Base-by-base conservation (phyloP, 371 early-diverging fungal species). In the Entomophthora muscae region DNA sequence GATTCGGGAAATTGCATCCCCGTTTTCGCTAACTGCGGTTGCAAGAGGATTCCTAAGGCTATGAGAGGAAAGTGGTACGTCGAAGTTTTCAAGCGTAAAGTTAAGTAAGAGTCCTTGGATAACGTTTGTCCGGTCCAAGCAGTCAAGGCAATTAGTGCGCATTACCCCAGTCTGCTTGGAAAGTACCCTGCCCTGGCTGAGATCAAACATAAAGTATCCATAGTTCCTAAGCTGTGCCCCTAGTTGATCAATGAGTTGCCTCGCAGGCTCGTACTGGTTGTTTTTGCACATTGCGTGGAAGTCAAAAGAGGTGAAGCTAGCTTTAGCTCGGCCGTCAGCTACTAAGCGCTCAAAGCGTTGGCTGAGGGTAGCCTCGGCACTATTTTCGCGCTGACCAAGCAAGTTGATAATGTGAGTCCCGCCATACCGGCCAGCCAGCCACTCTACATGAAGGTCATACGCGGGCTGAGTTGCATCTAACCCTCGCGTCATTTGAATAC, bases 141-240 rank as follows among this genome's bases (percentile, higher is more conserved):
- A 99, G 72, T 99, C 99, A 68, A 99, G 75, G 68, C 99, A 99
- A 67, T 99, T 99, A 0, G 91, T 90, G 1, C 95, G 77, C 65
- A 91, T 81, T 0, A 90, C 84, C 3, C 93, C 95, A 1, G 77
- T 73, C 67, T 95, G 96, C 1, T 69, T 69, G 30, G 71, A 73
- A 10, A 88, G 69, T 0, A 86, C 73, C 3, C 66, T 69, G 33
- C 78, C 77, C 23, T 75, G 75, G 7, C 75, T 78, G 2, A 72
- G 70, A 63, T 87, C 85, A 59, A 79, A 74, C 21, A 83, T 61
- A 65, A 84, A 91, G 70, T 79, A 91, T 7, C 82, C 82, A 70
- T 75, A 85, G 26, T 70, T 60, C 28, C 79, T 79, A 27, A 85
- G 57, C 1, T 69, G 69, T 0, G 63, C 63, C 2, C 71, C 65